A percentile compares a stretch with the other conserved stretches of the same genome.
Evolutionary conservation across 495 filamentous ascomycete genomes (phyloP).

Genomic region (Umbilicaria muhlenbergii): DNA sequence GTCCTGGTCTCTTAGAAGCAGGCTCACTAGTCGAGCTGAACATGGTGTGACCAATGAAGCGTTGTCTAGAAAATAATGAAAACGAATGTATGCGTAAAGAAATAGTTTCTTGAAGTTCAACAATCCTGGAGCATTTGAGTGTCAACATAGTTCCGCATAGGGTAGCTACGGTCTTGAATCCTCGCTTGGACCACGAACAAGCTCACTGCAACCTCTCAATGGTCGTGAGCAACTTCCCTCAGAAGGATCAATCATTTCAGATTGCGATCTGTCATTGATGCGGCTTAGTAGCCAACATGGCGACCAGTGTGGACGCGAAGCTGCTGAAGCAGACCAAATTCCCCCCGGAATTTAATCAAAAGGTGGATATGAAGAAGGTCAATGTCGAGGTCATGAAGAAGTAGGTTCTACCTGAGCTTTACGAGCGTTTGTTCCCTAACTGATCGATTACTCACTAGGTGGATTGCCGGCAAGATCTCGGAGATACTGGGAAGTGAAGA

Average conservation of each 20-base stretch:
- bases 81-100: neutral
- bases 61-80: neutral
- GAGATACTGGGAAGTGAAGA: conserved; percentile 82
- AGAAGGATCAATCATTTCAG: too few relatives aligned
- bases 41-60: too few relatives aligned
- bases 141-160: too few relatives aligned
- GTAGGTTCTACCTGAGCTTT: conserved; percentile 29
- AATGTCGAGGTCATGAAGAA: conserved; percentile 97
- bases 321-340: conserved; percentile 83
- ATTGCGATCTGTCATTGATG: too few relatives aligned
- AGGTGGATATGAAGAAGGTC: conserved; percentile 95
- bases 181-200: too few relatives aligned
- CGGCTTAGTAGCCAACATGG: conserved; percentile 32
- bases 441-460: conserved; percentile 34
- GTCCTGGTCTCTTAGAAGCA: conserved; percentile 3
- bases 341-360: conserved; percentile 80
- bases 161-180: too few relatives aligned
- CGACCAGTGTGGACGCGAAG: conserved; percentile 67
- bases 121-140: too few relatives aligned
- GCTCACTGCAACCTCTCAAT: too few relatives aligned
- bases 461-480: conserved; percentile 78
- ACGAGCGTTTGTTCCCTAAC: neutral
- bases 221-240: too few relatives aligned
- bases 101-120: too few relatives aligned
- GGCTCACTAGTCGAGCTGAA: neutral